Base-by-base conservation (phyloP, 192 early-diverging fungal genomes). In the Podila clonocystis region DNA sequence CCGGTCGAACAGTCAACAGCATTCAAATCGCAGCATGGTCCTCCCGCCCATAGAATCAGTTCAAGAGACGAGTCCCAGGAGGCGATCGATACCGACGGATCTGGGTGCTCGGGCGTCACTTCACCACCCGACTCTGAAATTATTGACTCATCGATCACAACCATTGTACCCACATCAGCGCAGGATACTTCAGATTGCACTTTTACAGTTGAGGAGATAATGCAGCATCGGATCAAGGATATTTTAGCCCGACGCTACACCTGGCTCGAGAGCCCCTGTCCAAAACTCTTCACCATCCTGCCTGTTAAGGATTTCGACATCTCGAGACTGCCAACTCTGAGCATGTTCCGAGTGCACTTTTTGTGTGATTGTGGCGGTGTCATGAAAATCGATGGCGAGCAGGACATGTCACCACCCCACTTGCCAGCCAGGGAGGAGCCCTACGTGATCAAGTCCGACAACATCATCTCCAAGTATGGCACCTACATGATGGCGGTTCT, bases 361-460 rank as follows among this genome's bases (percentile, higher is more conserved):
- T 36, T 78, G 6, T 78, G 75, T 22, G 75, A 78, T 24, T 78
- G 75, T 24, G 65, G 64, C 9, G 75, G 71, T n/a, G 58, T 78
- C 15, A 26, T 11, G 5, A 55, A 55, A 22, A 55, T 55, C 6
- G 52, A 55, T 26, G 52, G 52, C 52, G 52, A 55, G 52, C 34
- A 30, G 49, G 20, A 20, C 61, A 52, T 28, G n/a, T 12, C 38
- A 63, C 60, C 57, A 13, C 50, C 24, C 55, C 74, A 29, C 62
- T 64, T 62, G 24, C 52, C 52, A 22, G 52, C 52, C 22, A n/a
- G 52, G n/a, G 52, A 55, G 52, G 52, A 55, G 52, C 52, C 52
- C 9, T 55, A 55, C n/a, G 52, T 26, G 20, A 55, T 55, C 20
- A 55, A 55, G 52, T 55, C 52, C 11, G 52, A 55, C 52, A 55